These are phyloP conservation scores for Trichoderma sp. DNA, from an alignment of 2,329 filamentous ascomycete species.

Conservation along the genomic window DNA sequence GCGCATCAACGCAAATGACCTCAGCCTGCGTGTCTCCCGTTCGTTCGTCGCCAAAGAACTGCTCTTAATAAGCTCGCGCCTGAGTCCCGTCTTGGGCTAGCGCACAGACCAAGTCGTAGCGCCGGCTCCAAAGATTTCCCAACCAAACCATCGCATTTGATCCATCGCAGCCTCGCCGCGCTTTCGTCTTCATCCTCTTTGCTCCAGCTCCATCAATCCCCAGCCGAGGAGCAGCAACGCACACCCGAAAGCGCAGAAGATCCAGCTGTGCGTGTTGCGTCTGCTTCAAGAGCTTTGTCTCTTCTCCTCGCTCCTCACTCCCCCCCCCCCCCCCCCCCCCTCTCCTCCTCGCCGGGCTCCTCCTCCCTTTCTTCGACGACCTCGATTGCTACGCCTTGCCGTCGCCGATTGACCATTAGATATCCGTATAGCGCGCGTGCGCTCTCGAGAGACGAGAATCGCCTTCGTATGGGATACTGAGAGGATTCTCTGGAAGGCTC, in stretches of 20 bases:
- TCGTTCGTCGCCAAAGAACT: not conserved
- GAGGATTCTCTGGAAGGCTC: not conserved
- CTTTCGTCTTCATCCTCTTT: constrained; percentile 1
- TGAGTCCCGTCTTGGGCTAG: not conserved
- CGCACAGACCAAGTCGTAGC: constrained; percentile 16
- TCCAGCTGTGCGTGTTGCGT: constrained; percentile 13
- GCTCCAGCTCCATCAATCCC: not conserved
- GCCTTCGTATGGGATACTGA: constrained; percentile 4
- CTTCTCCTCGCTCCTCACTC: not conserved
- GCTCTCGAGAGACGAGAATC: not conserved
- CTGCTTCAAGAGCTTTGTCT: constrained; percentile 5
- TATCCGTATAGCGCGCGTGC: not conserved
- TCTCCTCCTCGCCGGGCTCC: not conserved
- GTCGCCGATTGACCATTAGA: not conserved
- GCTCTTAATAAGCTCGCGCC: not conserved
- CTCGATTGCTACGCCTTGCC: not conserved
- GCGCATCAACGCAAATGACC: not conserved
- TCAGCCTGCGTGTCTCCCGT: not conserved
- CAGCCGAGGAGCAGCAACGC: constrained; percentile 20
- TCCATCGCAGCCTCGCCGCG: constrained; percentile 20
- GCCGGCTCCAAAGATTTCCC: constrained; percentile 16
- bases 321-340: not conserved
- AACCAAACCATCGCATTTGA: constrained; percentile 13
- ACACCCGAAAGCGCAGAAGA: constrained; percentile 17
- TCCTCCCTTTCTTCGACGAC: not conserved